phyloP scores from a whole-genome alignment of 108 stramenopile genomes.

The Discostella stelligeroides region DNA sequence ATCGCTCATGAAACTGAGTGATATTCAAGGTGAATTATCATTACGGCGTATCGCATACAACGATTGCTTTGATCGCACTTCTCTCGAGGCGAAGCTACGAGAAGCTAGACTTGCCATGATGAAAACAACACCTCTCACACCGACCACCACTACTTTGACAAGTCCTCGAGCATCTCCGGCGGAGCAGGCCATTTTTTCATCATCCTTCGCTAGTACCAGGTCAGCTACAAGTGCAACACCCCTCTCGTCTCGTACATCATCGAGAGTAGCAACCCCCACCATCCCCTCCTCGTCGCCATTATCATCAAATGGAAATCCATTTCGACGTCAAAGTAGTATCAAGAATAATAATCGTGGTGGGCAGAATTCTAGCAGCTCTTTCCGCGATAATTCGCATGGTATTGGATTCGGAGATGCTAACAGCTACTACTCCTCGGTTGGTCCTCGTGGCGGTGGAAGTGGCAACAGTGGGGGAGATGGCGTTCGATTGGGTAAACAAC shows the following conservation, averaged over 20 bases:
- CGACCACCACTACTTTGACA: not conserved
- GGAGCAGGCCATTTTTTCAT: slow-evolving; percentile 11
- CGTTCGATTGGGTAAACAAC: not conserved
- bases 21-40: slow-evolving; percentile 18
- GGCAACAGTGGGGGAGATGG: slow-evolving; percentile 1
- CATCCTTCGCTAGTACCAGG: not conserved
- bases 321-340: not conserved
- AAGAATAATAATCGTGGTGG: not conserved
- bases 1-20: slow-evolving; percentile 15
- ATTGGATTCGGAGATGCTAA: slow-evolving; percentile 14
- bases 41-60: not conserved
- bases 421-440: not conserved
- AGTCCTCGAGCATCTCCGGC: not conserved
- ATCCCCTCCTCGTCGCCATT: not conserved
- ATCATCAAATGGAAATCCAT: too few relatives aligned
- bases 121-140: not conserved
- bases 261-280: not conserved
- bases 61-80: slow-evolving; percentile 23
- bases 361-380: not conserved
- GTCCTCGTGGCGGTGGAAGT: not conserved
- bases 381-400: not conserved
- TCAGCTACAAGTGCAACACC: not conserved
- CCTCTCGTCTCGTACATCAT: not conserved
- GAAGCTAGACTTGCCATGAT: slow-evolving; percentile 10
- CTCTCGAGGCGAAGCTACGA: slow-evolving; percentile 13